These are phyloP conservation scores for Phytopythium boreale DNA, from an alignment of 352 stramenopile species.

Conservation along the genomic window DNA sequence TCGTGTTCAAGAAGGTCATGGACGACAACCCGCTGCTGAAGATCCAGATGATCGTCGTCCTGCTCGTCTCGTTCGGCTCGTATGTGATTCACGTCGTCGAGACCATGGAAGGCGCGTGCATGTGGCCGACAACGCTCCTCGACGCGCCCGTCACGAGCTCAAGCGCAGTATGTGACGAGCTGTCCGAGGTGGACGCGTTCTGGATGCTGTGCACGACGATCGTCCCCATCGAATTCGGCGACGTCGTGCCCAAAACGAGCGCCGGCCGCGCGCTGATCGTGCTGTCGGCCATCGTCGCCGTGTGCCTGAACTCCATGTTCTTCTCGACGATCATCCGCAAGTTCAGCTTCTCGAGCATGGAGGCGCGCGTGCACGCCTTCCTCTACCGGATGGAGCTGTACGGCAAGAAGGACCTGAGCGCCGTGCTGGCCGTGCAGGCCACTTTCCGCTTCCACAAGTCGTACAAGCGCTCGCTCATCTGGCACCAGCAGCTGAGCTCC, in stretches of 20 bases:
- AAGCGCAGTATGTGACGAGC: conserved; percentile 26
- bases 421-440: conserved; percentile 63
- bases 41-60: conserved; percentile 20
- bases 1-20: conserved; percentile 74
- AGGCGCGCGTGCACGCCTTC: conserved; percentile 60
- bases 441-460: conserved; percentile 69
- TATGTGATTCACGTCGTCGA: conserved; percentile 50
- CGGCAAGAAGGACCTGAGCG: conserved; percentile 58
- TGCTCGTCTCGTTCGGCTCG: conserved; percentile 7
- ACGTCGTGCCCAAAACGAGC: conserved; percentile 27
- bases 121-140: conserved; percentile 7
- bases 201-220: conserved; percentile 53
- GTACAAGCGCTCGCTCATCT: conserved; percentile 59
- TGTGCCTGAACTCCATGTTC: conserved; percentile 42
- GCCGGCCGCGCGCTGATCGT: conserved; percentile 27
- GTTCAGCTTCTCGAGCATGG: conserved; percentile 57
- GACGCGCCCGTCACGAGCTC: conserved; percentile 11
- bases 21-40: conserved; percentile 53
- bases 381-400: conserved; percentile 60
- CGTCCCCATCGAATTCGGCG: conserved; percentile 45
- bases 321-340: conserved; percentile 65
- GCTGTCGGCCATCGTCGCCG: conserved; percentile 24
- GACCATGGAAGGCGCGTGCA: conserved; percentile 41
- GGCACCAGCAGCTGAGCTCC: conserved; percentile 53
- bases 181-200: conserved; percentile 30